Conservation (phyloP, 305 asterid species). For the Rubia peregrina region DNA sequence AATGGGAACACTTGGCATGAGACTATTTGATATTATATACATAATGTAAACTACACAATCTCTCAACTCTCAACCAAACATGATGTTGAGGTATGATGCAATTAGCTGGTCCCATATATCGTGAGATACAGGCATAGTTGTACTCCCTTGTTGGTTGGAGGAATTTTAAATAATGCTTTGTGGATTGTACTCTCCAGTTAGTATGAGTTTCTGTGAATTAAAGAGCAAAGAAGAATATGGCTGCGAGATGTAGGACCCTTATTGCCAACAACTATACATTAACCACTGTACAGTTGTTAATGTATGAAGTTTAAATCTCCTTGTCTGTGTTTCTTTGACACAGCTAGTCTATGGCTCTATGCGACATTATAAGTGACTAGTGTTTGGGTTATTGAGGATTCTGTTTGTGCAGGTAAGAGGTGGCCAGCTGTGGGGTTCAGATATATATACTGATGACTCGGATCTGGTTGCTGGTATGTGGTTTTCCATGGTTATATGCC, state of each 20-base stretch:
- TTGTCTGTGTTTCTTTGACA: not conserved
- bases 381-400: constrained; percentile 21
- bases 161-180: too few relatives aligned
- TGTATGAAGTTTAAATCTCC: constrained; percentile 4
- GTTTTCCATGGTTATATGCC: constrained; percentile 8
- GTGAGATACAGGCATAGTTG: not conserved
- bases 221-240: too few relatives aligned
- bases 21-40: not conserved
- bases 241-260: too few relatives aligned
- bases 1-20: not conserved
- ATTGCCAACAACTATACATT: too few relatives aligned
- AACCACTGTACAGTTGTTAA: not conserved
- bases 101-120: not conserved
- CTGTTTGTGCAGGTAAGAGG: constrained; percentile 72
- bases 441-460: constrained; percentile 91
- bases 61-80: not conserved
- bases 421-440: constrained; percentile 98
- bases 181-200: too few relatives aligned
- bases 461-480: constrained; percentile 94
- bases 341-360: not conserved
- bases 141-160: too few relatives aligned
- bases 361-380: not conserved
- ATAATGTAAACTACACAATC: not conserved
- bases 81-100: not conserved
- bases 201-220: too few relatives aligned